phyloP scores from a whole-genome alignment of 306 rosid species.

The Astragalus membranaceus region DNA sequence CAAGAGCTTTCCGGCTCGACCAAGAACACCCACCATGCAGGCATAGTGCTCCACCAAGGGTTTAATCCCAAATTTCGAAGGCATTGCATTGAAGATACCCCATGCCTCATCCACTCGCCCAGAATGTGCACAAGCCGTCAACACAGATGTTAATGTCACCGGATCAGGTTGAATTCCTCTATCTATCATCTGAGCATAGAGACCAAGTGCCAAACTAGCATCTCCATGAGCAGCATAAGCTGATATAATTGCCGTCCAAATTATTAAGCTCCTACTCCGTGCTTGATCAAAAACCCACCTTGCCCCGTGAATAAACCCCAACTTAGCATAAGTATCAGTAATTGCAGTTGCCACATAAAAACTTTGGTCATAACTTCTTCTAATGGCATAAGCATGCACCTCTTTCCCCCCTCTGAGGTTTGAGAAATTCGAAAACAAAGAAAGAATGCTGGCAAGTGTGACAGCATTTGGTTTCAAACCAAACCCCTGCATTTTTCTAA shows the following conservation, averaged over 20 bases:
- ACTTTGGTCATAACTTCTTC: constrained; percentile 46
- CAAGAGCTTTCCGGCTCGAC: constrained; percentile 69
- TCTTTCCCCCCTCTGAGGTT: constrained; percentile 69
- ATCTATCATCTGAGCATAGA: constrained; percentile 52
- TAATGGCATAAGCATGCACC: constrained; percentile 65
- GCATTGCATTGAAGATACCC: constrained; percentile 59
- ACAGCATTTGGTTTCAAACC: constrained; percentile 60
- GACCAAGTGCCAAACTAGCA: constrained; percentile 44
- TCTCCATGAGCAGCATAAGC: constrained; percentile 77
- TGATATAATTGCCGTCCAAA: constrained; percentile 80
- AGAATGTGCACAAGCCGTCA: constrained; percentile 71
- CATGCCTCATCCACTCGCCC: constrained; percentile 74
- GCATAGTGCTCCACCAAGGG: constrained; percentile 86
- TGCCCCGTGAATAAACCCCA: constrained; percentile 64
- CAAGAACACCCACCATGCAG: constrained; percentile 77
- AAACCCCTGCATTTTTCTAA: constrained; percentile 47
- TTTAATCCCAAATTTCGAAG: constrained; percentile 38
- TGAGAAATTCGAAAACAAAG: constrained; percentile 45
- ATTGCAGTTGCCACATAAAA: constrained; percentile 62
- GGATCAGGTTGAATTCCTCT: constrained; percentile 67
- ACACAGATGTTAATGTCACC: constrained; percentile 64
- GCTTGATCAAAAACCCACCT: constrained; percentile 46
- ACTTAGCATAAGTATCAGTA: constrained; percentile 65
- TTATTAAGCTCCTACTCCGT: constrained; percentile 44
- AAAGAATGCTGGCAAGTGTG: constrained; percentile 68